Evolutionary conservation across 352 stramenopile genomes (phyloP), one percentile per base, ranked within the genome.

Genomic region (Aphanomyces euteiches): DNA sequence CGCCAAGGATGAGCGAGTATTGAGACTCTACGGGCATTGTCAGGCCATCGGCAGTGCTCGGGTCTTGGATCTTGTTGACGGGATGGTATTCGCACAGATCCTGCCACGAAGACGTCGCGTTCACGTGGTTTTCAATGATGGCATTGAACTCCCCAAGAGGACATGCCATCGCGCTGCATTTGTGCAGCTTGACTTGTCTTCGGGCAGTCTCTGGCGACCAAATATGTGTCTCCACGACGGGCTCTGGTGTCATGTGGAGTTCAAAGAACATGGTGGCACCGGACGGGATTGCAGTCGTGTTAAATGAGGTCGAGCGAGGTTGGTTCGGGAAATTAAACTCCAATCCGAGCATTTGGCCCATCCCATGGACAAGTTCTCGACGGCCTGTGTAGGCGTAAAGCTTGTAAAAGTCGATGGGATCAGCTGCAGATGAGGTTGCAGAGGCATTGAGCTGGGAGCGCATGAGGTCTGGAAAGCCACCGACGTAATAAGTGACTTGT

Each of bases 251-350:
- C 1, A 78, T 81, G 43, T 88, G 87, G 36, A 94, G 72, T 74
- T 94, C 87, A 63, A 94, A 92, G 63, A 89, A 89, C 77, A 94
- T 84, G 41, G 87, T 90, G 13, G 87, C 89, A 47, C 78, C 87
- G 0, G 87, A 83, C 56, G 89, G 85, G 7, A 92, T 64, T 40
- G 83, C 73, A 13, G 85, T 82, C 58, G 84, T 85, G 72, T 88
- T 88, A 75, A 80, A 90, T 34, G 79, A 68, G 15, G 80, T 75
- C 10, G 87, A 69, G 3, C 77, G 78, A 2, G 64, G 43, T 41
- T 70, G 17, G 38, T 47, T 50, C 2, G 8, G 43, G 13, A 95
- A 75, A 17, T 88, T 69, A 45, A 94, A 92, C 56, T 83, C 69
- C 81, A 80, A 92, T 64, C 84, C 86, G 12, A 93, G 39, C 79